These are phyloP conservation scores for Pseudoperonospora humuli DNA, from an alignment of 352 stramenopile genomes.

Conservation along the genomic window DNA sequence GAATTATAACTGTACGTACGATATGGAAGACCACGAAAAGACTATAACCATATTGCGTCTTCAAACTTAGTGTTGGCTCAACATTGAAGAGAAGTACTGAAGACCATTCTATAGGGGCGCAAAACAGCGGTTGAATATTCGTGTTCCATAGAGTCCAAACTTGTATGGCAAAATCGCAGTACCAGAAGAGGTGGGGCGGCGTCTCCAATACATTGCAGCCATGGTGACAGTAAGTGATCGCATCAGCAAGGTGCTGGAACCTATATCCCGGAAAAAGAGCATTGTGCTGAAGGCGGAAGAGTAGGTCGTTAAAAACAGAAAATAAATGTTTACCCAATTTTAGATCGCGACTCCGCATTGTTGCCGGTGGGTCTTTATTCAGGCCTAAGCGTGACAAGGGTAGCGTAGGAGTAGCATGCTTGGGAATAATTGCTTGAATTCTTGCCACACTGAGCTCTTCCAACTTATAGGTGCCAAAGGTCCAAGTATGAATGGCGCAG, in stretches of 20 bases:
- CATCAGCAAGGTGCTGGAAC: no score
- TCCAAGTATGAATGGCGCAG: no score
- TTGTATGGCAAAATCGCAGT: neutral
- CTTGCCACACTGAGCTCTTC: no score
- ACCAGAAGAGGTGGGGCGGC: neutral
- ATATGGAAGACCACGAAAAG: neutral
- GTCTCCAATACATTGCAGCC: neutral
- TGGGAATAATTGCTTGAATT: no score
- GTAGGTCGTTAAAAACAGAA: neutral
- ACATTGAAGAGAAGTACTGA: neutral
- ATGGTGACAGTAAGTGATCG: neutral
- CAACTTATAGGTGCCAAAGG: no score
- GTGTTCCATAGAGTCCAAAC: neutral
- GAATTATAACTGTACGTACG: neutral
- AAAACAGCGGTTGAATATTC: neutral
- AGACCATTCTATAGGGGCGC: neutral
- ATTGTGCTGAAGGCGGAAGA: neutral
- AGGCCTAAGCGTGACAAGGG: no score
- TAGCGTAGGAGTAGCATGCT: no score
- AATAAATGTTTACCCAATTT: neutral
- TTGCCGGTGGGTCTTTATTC: no score
- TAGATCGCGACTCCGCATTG: neutral
- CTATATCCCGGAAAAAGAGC: neutral
- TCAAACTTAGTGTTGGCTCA: neutral
- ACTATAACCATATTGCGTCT: no score